Evolutionary conservation across 257 asterid species (phyloP), one percentile per base, ranked within the genome.

Genomic region (Leptodermis oblonga): DNA sequence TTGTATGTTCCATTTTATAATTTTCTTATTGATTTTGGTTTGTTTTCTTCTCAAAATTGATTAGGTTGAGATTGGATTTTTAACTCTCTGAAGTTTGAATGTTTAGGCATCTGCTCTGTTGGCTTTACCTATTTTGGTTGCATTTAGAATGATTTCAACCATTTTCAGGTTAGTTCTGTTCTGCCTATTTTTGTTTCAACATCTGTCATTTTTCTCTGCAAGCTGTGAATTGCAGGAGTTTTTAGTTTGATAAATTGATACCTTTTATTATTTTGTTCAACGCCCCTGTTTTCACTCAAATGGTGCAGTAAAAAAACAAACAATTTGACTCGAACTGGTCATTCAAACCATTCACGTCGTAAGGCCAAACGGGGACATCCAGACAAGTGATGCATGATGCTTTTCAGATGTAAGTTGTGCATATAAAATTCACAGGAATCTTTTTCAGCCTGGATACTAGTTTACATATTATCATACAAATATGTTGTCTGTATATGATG

Each of bases 51-150:
- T 18, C 43, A 39, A 25, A 43, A 33, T 54, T 2, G 30, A 34
- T 23, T 52, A 25, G 46, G 48, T 25, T 75, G n/a, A 37, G 53
- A n/a, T 37, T 68, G 46, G 62, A 30, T 56, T 49, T n/a, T 62
- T 67, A 18, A 39, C 60, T 56, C 31, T 52, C 63, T 72, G 33
- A 48, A 67, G 39, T 62, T 46, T 64, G 28, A 71, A 31, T 76
- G 73, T 71, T 68, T 69, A 90, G 96, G 97, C 97, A 65, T 90
- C 97, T 9, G 90, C 86, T 0, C 61, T 90, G 30, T 83, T 88
- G 84, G 97, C 94, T 71, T 70, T 90, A 80, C 97, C 97, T 1
- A 39, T 83, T 78, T 69, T 88, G 6, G 42, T 84, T 71, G 73
- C 83, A 43, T 71, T 77, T 76, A 88, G 77, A 70, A 26, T 82